A percentile compares a stretch with the other conserved stretches of the same genome.
phyloP scores from a whole-genome alignment of 2,329 filamentous ascomycete species.

The Phyllosticta citriasiana region DNA sequence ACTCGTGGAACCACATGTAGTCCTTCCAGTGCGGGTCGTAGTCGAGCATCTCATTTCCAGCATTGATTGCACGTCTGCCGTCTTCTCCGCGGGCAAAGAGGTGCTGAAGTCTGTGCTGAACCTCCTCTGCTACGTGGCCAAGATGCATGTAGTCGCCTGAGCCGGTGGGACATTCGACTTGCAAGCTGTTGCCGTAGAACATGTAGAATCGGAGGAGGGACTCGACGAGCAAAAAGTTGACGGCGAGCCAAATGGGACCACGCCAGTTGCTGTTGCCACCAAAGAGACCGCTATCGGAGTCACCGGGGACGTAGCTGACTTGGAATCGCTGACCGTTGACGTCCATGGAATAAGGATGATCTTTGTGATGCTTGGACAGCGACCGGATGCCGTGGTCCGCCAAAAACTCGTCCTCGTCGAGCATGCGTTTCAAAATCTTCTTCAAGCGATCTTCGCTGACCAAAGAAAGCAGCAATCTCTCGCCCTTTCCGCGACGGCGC shows the following conservation, averaged over 20 bases:
- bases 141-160: conserved; percentile 94
- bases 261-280: conserved; percentile 98
- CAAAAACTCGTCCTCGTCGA: conserved; percentile 89
- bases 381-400: conserved; percentile 85
- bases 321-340: conserved; percentile 85
- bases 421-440: conserved; percentile 82
- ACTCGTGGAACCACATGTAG: conserved; percentile 92
- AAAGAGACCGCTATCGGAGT: conserved; percentile 90
- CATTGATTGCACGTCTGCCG: conserved; percentile 80
- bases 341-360: conserved; percentile 88
- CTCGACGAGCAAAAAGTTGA: conserved; percentile 91
- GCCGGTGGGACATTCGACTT: conserved; percentile 88
- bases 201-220: conserved; percentile 92
- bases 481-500: conserved; percentile 77
- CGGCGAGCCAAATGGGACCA: conserved; percentile 86
- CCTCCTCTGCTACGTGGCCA: conserved; percentile 85
- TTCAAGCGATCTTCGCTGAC: conserved; percentile 88
- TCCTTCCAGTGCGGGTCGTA: conserved; percentile 92
- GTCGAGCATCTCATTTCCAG: conserved; percentile 73
- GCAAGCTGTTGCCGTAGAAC: conserved; percentile 81
- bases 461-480: conserved; percentile 77
- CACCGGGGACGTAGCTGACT: conserved; percentile 85
- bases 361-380: conserved; percentile 81
- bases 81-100: conserved; percentile 77
- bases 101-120: conserved; percentile 90